These are phyloP conservation scores for Pisolithus tinctorius DNA, from an alignment of 768 basidiomycete species.

Conservation along the genomic window DNA sequence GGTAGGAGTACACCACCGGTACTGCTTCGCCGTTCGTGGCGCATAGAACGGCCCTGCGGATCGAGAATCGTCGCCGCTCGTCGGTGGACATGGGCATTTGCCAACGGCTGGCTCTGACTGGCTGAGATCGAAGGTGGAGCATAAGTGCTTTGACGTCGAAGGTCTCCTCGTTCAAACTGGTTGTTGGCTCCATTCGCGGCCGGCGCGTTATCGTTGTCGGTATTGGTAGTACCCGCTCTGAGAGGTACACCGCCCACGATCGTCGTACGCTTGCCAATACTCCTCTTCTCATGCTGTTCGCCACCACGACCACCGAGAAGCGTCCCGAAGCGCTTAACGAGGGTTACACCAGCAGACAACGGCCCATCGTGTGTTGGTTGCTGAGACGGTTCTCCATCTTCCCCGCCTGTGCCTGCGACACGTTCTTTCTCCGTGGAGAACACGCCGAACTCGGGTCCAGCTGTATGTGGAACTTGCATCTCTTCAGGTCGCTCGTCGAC, in stretches of 20 bases:
- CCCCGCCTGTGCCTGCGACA: slow-evolving; percentile 8
- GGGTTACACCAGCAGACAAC: slow-evolving; percentile 56
- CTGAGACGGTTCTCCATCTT: slow-evolving; percentile 16
- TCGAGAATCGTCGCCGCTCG: slow-evolving; percentile 76
- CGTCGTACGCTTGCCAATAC: slow-evolving; percentile 41
- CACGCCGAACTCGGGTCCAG: slow-evolving; percentile 54
- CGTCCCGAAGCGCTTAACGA: slow-evolving; percentile 75
- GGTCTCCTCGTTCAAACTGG: slow-evolving; percentile 20
- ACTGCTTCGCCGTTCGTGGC: slow-evolving; percentile 74
- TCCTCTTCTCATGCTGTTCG: slow-evolving; percentile 33
- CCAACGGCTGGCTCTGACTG: slow-evolving; percentile 52
- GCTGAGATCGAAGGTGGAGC: slow-evolving; percentile 28
- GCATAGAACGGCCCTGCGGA: slow-evolving; percentile 50
- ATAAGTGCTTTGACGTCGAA: slow-evolving; percentile 15
- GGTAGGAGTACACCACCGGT: slow-evolving; percentile 56
- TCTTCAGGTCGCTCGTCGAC: slow-evolving; percentile 39
- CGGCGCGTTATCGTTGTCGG: slow-evolving; percentile 24
- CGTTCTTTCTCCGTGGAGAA: slow-evolving; percentile 41
- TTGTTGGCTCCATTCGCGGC: slow-evolving; percentile 9
- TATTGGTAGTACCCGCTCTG: slow-evolving; percentile 30
- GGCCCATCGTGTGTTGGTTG: slow-evolving; percentile 19
- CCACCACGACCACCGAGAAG: slow-evolving; percentile 47
- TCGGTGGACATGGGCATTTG: slow-evolving; percentile 53
- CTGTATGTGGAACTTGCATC: slow-evolving; percentile 47
- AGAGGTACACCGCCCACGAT: slow-evolving; percentile 40